Conservation (phyloP, 495 filamentous ascomycete genomes). For the Penicillium diatomitis region DNA sequence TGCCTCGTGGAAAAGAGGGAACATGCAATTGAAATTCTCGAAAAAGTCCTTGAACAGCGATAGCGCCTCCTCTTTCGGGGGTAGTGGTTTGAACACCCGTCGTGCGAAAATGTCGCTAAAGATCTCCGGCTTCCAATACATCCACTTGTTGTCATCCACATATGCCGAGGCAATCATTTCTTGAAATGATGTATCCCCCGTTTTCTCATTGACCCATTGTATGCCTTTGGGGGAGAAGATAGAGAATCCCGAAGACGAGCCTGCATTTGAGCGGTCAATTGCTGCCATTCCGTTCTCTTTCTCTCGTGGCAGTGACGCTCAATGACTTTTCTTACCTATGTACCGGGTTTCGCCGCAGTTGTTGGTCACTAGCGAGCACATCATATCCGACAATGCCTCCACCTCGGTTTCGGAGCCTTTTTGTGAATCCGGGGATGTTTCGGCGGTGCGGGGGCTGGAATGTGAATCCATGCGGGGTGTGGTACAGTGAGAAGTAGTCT, state of each 20-base stretch:
- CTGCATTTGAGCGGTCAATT: slow-evolving; percentile 34
- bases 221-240: slow-evolving; percentile 98
- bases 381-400: slow-evolving; percentile 91
- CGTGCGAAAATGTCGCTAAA: slow-evolving; percentile 88
- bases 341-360: slow-evolving; percentile 93
- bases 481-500: slow-evolving; percentile 30
- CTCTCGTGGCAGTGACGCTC: neutral
- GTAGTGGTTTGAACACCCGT: slow-evolving; percentile 73
- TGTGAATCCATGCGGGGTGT: slow-evolving; percentile 41
- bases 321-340: slow-evolving; percentile 56
- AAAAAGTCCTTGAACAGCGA: slow-evolving; percentile 90
- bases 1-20: slow-evolving; percentile 92
- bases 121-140: slow-evolving; percentile 91
- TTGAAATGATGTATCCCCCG: slow-evolving; percentile 87
- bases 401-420: slow-evolving; percentile 63
- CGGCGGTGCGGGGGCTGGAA: slow-evolving; percentile 50
- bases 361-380: slow-evolving; percentile 98
- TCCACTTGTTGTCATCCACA: slow-evolving; percentile 85
- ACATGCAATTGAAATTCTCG: slow-evolving; percentile 97
- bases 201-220: slow-evolving; percentile 98
- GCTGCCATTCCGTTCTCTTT: neutral
- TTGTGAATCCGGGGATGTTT: slow-evolving; percentile 50
- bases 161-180: slow-evolving; percentile 84
- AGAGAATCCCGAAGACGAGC: slow-evolving; percentile 95
- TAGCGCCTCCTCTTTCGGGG: slow-evolving; percentile 68